Evolutionary conservation across 306 rosid genomes (phyloP), one percentile per base, ranked within the genome.

Genomic region (Ormosia emarginata): DNA sequence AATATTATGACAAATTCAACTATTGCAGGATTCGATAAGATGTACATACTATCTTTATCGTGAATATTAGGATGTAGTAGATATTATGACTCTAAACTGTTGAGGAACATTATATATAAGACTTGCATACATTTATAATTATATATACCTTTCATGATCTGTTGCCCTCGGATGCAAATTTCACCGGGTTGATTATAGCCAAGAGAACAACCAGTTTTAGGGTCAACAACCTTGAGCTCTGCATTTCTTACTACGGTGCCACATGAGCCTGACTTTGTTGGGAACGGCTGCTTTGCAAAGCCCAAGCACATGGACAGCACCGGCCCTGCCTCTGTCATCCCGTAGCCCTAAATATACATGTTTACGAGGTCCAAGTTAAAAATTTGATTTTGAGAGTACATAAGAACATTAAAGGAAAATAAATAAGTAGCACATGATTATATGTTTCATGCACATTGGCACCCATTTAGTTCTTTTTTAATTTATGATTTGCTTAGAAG

Each of bases 311-410:
- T 93, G 2, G 97, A 84, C 5, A 95, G 46, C 52, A 93, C 98
- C 0, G 99, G 98, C 8, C 99, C 99, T 1, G 99, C 99, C 83
- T 95, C 99, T 0, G 99, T 95, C 99, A 95, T 95, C 9, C 99
- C 99, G 34, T 95, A 95, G 0, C 99, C 98, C 98, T 94, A 39
- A 36, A 69, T 0, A 50, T 14, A 2, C 50, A 68, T 41, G 9
- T 72, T 36, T 33, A 52, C 7, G 24, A 65, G 7, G 3, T 37
- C 40, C 43, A 2, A 41, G 4, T 56, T 67, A 10, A 9, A 59
- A 30, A 8, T 4, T 7, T 40, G 32, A 47, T 17, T 49, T 49
- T 63, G 7, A 17, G 12, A 4, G 7, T 11, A 24, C 41, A 62
- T 2, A 32, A 32, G 17, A 61, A 36, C 2, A 15, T 66, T 4